phyloP scores from a whole-genome alignment of 768 basidiomycete species.

The Boletellus ananiceps region DNA sequence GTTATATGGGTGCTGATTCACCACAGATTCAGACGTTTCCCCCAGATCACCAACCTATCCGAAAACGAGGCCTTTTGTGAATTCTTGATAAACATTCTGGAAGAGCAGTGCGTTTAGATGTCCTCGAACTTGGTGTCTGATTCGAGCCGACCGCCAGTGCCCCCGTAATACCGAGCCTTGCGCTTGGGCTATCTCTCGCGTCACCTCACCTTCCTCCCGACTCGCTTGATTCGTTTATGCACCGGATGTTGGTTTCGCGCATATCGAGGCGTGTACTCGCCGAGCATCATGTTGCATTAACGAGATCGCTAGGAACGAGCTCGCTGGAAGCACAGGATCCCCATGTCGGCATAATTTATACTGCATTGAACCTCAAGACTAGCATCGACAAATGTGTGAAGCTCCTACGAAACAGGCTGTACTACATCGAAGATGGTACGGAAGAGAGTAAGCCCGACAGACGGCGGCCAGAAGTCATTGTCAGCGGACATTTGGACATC shows the following conservation, averaged over 20 bases:
- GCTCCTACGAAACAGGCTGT: conserved; percentile 48
- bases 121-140: not conserved
- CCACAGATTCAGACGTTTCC: conserved; percentile 66
- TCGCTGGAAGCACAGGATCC: conserved; percentile 41
- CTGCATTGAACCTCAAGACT: conserved; percentile 61
- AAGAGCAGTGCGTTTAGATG: conserved; percentile 63
- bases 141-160: conserved; percentile 43
- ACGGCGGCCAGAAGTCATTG: conserved; percentile 57
- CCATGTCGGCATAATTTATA: conserved; percentile 84
- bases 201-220: conserved; percentile 77
- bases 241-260: conserved; percentile 85
- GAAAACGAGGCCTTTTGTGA: conserved; percentile 80
- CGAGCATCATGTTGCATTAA: conserved; percentile 84
- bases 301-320: conserved; percentile 45
- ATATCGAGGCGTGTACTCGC: conserved; percentile 86
- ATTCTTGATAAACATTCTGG: conserved; percentile 59
- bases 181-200: conserved; percentile 79
- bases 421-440: conserved; percentile 39
- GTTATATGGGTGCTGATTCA: conserved; percentile 6
- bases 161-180: conserved; percentile 73
- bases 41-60: conserved; percentile 60
- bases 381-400: conserved; percentile 67
- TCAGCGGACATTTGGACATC: conserved; percentile 70
- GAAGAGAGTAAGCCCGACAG: conserved; percentile 25
- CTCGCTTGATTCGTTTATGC: conserved; percentile 80